Evolutionary conservation across 352 stramenopile species (phyloP), one percentile per base, ranked within the genome.

Genomic region (Phytophthora foliorum): DNA sequence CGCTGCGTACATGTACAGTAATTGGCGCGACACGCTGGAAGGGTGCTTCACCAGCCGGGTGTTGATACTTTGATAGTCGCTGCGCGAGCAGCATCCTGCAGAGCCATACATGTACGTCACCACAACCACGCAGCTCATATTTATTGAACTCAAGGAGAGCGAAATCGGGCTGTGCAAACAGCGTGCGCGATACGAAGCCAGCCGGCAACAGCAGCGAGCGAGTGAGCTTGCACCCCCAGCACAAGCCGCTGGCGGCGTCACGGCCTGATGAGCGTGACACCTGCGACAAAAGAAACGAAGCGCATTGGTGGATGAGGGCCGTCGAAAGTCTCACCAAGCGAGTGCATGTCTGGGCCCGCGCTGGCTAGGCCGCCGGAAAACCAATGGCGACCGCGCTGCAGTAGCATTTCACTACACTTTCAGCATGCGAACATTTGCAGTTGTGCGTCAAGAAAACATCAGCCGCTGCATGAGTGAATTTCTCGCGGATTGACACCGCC

Each of bases 101-200:
- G n/a, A n/a, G n/a, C n/a, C n/a, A n/a, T n/a, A n/a, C n/a, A n/a
- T n/a, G n/a, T n/a, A n/a, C n/a, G n/a, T n/a, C n/a, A n/a, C n/a
- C n/a, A n/a, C n/a, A 62, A 69, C 51, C 34, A 21, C 34, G n/a
- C 17, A 31, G 42, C 48, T 71, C 34, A 60, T 72, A 49, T 27
- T 49, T 64, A n/a, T 66, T 70, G 53, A 63, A 63, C 41, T 67
- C 55, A 63, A 75, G 51, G 61, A 67, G 49, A 67, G 54, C 34
- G 27, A 64, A 59, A 56, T 22, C 19, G 32, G 34, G 67, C 66
- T 74, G 59, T 50, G 66, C 59, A 74, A 60, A 46, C 24, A 39
- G 5, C 48, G 19, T 8, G n/a, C 25, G n/a, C n/a, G 16, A 24
- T 24, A 45, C 39, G 13, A 42, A 13, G 31, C 31, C 31, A 14